Evolutionary conservation across 176 grass and related monocot species (phyloP).

Genomic region (maize (Zea mays)): Zm-B73-REFERENCE-NAM-5.0 NC_050097.1:86392001-86392500

Average conservation of each 20-base stretch:
- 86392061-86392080: conserved; percentile 10
- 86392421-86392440: too few relatives aligned
- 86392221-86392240: not conserved
- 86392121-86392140: not conserved
- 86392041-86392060: not conserved
- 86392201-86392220: not conserved
- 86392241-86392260: conserved; percentile 25
- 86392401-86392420: too few relatives aligned
- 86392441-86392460: too few relatives aligned
- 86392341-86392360: too few relatives aligned
- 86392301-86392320: too few relatives aligned
- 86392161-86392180: not conserved
- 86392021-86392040: too few relatives aligned
- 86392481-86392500: too few relatives aligned
- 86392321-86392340: too few relatives aligned
- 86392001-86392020: too few relatives aligned
- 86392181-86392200: not conserved
- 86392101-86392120: not conserved
- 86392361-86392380: too few relatives aligned
- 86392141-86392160: conserved; percentile 3
- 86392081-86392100: conserved; percentile 2
- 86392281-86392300: conserved; percentile 19
- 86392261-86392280: conserved; percentile 26
- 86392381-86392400: too few relatives aligned
- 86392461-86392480: too few relatives aligned